phyloP scores from a whole-genome alignment of 345 rosid species.

The Noccaea caerulescens region DNA sequence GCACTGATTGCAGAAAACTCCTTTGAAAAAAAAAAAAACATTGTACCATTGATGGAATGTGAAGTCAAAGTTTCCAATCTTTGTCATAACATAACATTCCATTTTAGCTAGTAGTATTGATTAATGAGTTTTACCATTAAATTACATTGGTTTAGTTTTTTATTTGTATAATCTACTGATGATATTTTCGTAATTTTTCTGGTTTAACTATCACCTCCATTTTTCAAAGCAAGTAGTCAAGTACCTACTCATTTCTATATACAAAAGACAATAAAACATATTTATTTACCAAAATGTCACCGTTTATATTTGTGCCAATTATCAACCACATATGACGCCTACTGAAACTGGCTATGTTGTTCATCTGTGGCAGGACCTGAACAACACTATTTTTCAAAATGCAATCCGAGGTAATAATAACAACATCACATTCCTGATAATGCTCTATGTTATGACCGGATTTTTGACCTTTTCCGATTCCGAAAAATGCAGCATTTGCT shows the following conservation, averaged over 20 bases:
- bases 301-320: too few relatives aligned
- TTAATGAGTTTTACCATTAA: too few relatives aligned
- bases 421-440: not conserved
- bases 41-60: not conserved
- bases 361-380: slow-evolving; percentile 58
- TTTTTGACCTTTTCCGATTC: not conserved
- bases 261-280: too few relatives aligned
- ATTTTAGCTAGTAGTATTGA: not conserved
- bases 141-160: too few relatives aligned
- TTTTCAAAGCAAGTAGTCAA: too few relatives aligned
- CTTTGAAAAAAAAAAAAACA: not conserved
- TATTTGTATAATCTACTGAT: too few relatives aligned
- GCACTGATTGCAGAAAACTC: not conserved
- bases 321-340: not conserved
- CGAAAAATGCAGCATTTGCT: slow-evolving; percentile 60
- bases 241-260: too few relatives aligned
- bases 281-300: too few relatives aligned
- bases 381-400: slow-evolving; percentile 57
- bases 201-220: too few relatives aligned
- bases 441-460: not conserved
- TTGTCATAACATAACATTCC: not conserved
- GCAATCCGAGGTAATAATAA: slow-evolving; percentile 61
- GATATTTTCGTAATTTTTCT: too few relatives aligned
- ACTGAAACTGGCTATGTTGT: slow-evolving; percentile 21
- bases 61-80: not conserved